phyloP scores from a whole-genome alignment of 257 asterid genomes.

The Coffea eugenioides region DNA sequence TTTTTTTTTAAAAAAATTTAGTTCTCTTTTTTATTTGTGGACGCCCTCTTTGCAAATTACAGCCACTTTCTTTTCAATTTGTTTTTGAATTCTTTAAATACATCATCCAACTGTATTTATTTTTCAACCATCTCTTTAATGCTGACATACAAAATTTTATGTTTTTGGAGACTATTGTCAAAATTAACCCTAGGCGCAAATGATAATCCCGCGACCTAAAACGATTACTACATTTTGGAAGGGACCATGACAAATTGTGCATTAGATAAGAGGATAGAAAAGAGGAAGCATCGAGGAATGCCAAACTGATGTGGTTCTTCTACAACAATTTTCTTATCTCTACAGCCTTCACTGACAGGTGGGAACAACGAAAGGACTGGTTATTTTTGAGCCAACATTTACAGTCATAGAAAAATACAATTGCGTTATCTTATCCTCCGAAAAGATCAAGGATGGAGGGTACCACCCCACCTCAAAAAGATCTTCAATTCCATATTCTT shows the following conservation, averaged over 20 bases:
- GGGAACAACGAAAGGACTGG: slow-evolving; percentile 9
- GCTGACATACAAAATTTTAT: too few relatives aligned
- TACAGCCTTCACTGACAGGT: slow-evolving; percentile 12
- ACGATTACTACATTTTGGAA: background rate
- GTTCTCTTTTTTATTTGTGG: too few relatives aligned
- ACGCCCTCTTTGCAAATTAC: too few relatives aligned
- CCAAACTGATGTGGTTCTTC: background rate
- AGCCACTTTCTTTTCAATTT: too few relatives aligned
- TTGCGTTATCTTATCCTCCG: slow-evolving; percentile 20
- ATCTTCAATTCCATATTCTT: slow-evolving; percentile 27
- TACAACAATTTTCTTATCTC: background rate
- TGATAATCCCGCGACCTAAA: background rate
- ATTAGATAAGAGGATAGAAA: background rate
- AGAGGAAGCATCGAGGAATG: background rate
- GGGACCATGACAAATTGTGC: background rate
- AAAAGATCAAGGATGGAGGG: slow-evolving; percentile 30
- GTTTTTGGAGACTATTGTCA: background rate
- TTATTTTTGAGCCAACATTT: background rate
- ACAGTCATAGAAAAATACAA: slow-evolving; percentile 3
- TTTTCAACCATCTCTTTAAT: too few relatives aligned
- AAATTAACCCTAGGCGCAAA: background rate
- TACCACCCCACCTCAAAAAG: slow-evolving; percentile 24
- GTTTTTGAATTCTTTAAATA: too few relatives aligned
- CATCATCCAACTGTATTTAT: too few relatives aligned
- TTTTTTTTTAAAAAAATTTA: too few relatives aligned